Evolutionary conservation across 768 basidiomycete genomes (phyloP).

Genomic region (Hydnomerulius pinastri): DNA sequence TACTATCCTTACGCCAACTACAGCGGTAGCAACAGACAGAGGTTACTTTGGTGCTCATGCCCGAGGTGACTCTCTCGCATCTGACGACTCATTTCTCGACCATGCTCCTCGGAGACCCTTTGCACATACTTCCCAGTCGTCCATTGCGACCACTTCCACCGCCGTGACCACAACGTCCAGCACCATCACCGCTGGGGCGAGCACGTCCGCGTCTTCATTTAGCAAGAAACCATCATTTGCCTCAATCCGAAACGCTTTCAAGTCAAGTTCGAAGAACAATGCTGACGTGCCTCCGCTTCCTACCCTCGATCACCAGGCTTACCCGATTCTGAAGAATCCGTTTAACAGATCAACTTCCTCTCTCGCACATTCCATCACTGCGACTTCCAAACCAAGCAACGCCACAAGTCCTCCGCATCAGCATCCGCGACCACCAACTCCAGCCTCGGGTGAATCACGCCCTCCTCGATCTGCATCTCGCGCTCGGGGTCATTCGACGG

Average conservation of each 20-base stretch:
- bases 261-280: constrained; percentile 52
- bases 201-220: constrained; percentile 47
- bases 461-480: constrained; percentile 40
- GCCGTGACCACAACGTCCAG: constrained; percentile 13
- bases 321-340: constrained; percentile 76
- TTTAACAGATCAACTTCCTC: constrained; percentile 84
- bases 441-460: constrained; percentile 49
- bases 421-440: constrained; percentile 62
- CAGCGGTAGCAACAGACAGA: constrained; percentile 46
- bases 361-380: constrained; percentile 49
- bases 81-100: constrained; percentile 73
- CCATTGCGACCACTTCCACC: constrained; percentile 53
- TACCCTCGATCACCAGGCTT: constrained; percentile 60
- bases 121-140: constrained; percentile 72
- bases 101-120: constrained; percentile 59
- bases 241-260: constrained; percentile 86
- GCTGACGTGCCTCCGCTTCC: constrained; percentile 78
- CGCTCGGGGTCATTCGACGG: constrained; percentile 56
- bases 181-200: background rate
- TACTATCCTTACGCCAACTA: constrained; percentile 51
- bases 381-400: constrained; percentile 40
- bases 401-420: constrained; percentile 48
- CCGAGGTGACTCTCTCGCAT: constrained; percentile 77
- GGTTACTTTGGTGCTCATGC: constrained; percentile 63
- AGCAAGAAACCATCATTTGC: constrained; percentile 84